A percentile compares a stretch with the other conserved stretches of the same genome.
These are phyloP conservation scores for Eimeria necatrix DNA, from an alignment of 169 alveolate species.

Conservation along the genomic window DNA sequence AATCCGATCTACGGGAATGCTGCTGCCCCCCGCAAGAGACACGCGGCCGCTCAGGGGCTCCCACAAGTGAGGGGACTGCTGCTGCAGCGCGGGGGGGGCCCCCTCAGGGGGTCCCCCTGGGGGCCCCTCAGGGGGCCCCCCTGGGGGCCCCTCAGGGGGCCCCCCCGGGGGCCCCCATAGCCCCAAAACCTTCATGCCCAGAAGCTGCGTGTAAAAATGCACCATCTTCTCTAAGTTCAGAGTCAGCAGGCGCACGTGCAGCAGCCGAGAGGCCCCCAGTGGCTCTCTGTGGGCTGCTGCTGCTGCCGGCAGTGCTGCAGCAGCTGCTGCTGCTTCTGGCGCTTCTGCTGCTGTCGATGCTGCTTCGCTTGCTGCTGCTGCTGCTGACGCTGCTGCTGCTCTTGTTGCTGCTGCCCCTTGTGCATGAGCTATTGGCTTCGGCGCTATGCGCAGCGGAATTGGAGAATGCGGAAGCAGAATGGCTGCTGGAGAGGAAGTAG, in stretches of 20 bases:
- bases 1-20: background rate
- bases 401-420: background rate
- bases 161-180: background rate
- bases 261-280: conserved; percentile 16
- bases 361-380: conserved; percentile 9
- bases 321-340: conserved; percentile 41
- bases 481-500: too few species aligned
- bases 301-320: background rate
- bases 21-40: background rate
- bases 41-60: conserved; percentile 7
- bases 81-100: background rate
- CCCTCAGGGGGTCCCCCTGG: background rate
- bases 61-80: conserved; percentile 29
- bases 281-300: conserved; percentile 6
- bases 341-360: conserved; percentile 25
- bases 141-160: background rate
- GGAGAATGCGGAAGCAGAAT: too few species aligned
- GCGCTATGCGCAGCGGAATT: too few species aligned
- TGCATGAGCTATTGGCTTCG: too few species aligned
- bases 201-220: conserved; percentile 53
- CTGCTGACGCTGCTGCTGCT: background rate
- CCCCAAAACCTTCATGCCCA: conserved; percentile 70
- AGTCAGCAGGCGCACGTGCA: conserved; percentile 68
- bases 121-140: background rate
- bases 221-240: conserved; percentile 48